Percentiles rank a stretch among this genome's conserved stretches.
phyloP scores from a whole-genome alignment of 192 early-diverging fungal species.

The Chytriomyces confervae region DNA sequence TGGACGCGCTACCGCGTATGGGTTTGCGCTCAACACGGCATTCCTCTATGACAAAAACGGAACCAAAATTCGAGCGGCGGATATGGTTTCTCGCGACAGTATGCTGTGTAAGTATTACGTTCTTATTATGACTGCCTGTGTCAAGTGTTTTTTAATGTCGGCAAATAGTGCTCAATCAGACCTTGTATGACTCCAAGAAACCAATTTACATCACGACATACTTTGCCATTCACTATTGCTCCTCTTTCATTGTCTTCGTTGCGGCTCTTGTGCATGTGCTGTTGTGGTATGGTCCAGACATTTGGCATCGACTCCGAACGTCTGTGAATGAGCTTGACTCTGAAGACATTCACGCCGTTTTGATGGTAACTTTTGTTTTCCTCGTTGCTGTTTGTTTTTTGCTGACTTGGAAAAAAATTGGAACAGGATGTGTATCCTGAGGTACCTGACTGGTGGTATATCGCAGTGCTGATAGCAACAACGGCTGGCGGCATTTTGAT shows the following conservation, averaged over 20 bases:
- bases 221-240: slow-evolving; percentile 39
- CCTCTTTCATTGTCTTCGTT: slow-evolving; percentile 56
- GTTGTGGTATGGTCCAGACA: slow-evolving; percentile 62
- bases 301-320: slow-evolving; percentile 25
- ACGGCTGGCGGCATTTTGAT: slow-evolving; percentile 1
- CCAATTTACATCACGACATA: slow-evolving; percentile 33
- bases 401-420: not conserved
- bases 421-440: slow-evolving; percentile 40
- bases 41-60: slow-evolving; percentile 19
- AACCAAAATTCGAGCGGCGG: not conserved
- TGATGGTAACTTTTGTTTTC: slow-evolving; percentile 36
- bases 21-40: slow-evolving; percentile 20
- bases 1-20: not conserved
- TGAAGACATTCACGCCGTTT: slow-evolving; percentile 32
- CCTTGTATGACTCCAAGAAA: slow-evolving; percentile 9
- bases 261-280: slow-evolving; percentile 65
- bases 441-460: slow-evolving; percentile 38
- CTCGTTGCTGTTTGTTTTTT: not conserved
- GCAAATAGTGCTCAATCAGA: slow-evolving; percentile 9
- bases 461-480: slow-evolving; percentile 34
- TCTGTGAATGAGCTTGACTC: slow-evolving; percentile 35
- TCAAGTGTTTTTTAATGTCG: not conserved
- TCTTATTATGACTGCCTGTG: too few relatives aligned
- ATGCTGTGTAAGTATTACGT: too few relatives aligned
- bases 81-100: too few relatives aligned